Base-by-base conservation (phyloP, 2,329 filamentous ascomycete species). In the Penicillium brevicompactum region DNA sequence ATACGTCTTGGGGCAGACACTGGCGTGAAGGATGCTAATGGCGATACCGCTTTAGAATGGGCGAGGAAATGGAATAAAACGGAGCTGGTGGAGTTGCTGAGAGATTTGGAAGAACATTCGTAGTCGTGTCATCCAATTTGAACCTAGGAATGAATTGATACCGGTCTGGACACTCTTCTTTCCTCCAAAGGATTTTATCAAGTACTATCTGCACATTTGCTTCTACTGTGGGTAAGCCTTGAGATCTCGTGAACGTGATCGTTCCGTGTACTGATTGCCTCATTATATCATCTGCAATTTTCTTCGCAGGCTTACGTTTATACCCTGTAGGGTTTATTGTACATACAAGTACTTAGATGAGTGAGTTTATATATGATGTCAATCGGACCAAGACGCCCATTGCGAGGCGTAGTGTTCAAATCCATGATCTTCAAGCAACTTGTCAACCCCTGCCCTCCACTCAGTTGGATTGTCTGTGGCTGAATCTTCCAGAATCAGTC, bases 401-500 rank as follows among this genome's bases (percentile, higher is more conserved):
- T 46, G 0, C n/a, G 22, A 24, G 9, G 22, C 40, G 27, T 16
- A 54, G n/a, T 40, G 9, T 5, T 43, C 30, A 16, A 46, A 46
- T 41, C 46, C 42, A 41, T 34, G 44, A 13, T 5, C 27, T 5
- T n/a, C 30, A 34, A 46, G 44, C 14, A 8, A 21, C n/a, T 34
- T 9, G 13, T 30, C 22, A 40, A 48, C 22, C 14, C 18, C 34
- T 21, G 13, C 22, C 21, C 46, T 14, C 32, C 34, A 30, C 14
- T 18, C 32, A 48, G 21, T 38, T 18, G 18, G 32, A 2, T 24
- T 8, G 3, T 47, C 32, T 16, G 13, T 16, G 8, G 5, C 46
- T 9, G 22, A 27, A 27, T 4, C 5, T 4, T 14, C 32, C 27
- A 30, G 32, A 54, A 71, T 58, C 63, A 72, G 56, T n/a, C 67